Percentiles rank a stretch among this genome's conserved stretches.
Conservation (phyloP, 306 rosid species). For the Pterocarpus santalinus region DNA sequence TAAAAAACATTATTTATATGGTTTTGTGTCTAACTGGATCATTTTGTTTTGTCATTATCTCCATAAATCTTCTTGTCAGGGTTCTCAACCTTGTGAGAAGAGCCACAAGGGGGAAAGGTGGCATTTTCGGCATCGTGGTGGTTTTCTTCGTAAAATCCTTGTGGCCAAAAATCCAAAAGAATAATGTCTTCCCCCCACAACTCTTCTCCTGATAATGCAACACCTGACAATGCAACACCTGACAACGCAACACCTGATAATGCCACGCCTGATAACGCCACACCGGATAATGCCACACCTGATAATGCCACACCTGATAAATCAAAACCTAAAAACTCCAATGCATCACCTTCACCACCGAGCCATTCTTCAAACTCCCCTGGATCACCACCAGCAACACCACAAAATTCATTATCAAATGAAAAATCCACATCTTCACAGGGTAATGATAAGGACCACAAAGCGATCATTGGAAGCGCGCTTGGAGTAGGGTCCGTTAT, state of each 20-base stretch:
- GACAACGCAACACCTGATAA: constrained; percentile 1
- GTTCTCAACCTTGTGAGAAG: constrained; percentile 48
- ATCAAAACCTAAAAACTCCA: neutral
- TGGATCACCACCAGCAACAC: constrained; percentile 35
- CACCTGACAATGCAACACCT: neutral
- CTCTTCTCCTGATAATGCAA: neutral
- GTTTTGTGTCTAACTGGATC: neutral
- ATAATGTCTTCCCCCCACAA: constrained; percentile 56
- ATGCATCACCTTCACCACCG: constrained; percentile 4
- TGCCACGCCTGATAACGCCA: neutral
- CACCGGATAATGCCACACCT: constrained; percentile 38
- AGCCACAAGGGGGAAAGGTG: constrained; percentile 48
- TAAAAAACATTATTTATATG: neutral
- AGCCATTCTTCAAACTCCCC: constrained; percentile 20
- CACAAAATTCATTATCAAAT: constrained; percentile 10
- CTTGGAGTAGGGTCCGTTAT: constrained; percentile 55
- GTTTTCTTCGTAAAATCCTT: constrained; percentile 37
- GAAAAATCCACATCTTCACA: neutral
- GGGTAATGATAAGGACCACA: neutral
- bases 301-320: constrained; percentile 28
- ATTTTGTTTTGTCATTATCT: neutral
- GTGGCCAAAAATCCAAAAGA: constrained; percentile 45
- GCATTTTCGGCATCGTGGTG: constrained; percentile 46
- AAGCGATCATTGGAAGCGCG: constrained; percentile 51
- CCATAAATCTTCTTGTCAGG: constrained; percentile 21